Evolutionary conservation across 129 eudicot genomes (phyloP).

Genomic region (Flaveria ramosissima): DNA sequence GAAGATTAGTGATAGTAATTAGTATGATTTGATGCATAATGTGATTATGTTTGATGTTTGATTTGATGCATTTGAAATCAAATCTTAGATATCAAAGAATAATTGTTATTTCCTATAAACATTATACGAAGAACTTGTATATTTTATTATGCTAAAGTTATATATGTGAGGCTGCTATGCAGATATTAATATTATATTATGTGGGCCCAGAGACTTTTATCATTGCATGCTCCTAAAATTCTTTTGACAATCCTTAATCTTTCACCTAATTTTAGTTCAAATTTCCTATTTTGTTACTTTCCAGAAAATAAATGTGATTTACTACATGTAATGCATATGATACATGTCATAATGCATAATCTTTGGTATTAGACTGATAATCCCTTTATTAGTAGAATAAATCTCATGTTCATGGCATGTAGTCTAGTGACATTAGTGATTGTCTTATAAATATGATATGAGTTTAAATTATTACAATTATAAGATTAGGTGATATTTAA

Average conservation of each 20-base stretch:
- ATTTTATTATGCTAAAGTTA: background rate
- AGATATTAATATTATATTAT: background rate
- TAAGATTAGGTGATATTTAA: no score
- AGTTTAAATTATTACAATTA: no score
- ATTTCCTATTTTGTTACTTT: background rate
- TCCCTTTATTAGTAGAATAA: background rate
- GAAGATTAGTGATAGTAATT: background rate
- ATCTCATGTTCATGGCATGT: background rate
- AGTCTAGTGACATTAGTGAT: no score
- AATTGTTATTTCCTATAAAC: background rate
- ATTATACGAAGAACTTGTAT: background rate
- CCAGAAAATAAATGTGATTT: background rate
- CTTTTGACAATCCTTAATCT: background rate
- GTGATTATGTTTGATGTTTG: background rate
- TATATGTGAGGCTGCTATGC: conserved; percentile 17
- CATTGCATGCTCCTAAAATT: background rate
- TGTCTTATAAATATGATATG: no score
- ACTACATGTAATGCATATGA: background rate
- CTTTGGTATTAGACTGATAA: background rate
- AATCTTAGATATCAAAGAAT: background rate
- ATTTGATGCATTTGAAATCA: background rate
- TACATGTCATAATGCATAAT: background rate
- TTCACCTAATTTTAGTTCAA: background rate
- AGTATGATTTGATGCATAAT: background rate
- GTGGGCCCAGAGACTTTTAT: conserved; percentile 4